These are phyloP conservation scores for Candida odintsovae DNA, from an alignment of 805 yeast species.

Conservation along the genomic window DNA sequence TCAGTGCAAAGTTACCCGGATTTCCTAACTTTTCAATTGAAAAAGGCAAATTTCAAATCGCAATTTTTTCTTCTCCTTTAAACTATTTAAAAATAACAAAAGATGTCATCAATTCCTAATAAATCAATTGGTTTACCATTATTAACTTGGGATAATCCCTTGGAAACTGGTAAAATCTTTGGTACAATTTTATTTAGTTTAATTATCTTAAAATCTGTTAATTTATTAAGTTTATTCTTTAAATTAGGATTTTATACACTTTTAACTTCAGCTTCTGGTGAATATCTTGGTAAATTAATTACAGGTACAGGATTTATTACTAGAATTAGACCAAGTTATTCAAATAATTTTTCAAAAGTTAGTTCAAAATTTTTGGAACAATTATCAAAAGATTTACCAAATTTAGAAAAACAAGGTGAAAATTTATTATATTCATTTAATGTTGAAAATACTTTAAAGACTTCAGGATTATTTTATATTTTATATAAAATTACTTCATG, in stretches of 20 bases:
- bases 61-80: neutral
- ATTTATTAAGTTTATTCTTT: conserved; percentile 55
- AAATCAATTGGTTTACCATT: conserved; percentile 26
- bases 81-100: too few species aligned
- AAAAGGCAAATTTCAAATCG: too few species aligned
- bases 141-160: conserved; percentile 73
- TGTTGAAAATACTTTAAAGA: conserved; percentile 65
- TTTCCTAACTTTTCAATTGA: neutral
- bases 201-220: conserved; percentile 55
- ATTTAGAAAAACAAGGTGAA: conserved; percentile 47
- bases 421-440: conserved; percentile 61
- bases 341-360: conserved; percentile 30
- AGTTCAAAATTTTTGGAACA: conserved; percentile 37
- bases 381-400: conserved; percentile 39
- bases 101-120: neutral
- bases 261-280: conserved; percentile 63
- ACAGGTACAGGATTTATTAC: conserved; percentile 78
- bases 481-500: conserved; percentile 68
- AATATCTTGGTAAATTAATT: conserved; percentile 65
- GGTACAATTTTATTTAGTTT: conserved; percentile 54
- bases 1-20: neutral
- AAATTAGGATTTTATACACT: conserved; percentile 55
- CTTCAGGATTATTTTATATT: conserved; percentile 60
- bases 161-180: conserved; percentile 69
- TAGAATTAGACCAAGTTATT: conserved; percentile 62